A percentile compares a stretch with the other conserved stretches of the same genome.
Conservation (phyloP, 2,329 filamentous ascomycete genomes). For the Alternaria sp. region DNA sequence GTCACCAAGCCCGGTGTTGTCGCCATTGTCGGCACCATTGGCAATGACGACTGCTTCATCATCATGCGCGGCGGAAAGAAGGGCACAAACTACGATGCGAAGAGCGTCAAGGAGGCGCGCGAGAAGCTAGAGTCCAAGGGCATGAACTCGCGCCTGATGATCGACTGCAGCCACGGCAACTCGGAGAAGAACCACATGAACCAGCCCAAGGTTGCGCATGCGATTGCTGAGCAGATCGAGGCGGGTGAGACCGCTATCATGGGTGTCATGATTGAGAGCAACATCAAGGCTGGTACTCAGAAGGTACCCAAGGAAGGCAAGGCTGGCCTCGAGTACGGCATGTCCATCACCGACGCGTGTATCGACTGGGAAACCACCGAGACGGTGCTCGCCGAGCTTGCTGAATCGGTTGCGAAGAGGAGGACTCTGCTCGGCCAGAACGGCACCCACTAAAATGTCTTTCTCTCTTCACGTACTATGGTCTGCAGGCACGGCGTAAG, state of each 20-base stretch:
- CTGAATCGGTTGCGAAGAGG: conserved; percentile 78
- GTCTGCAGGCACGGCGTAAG: conserved; percentile 5
- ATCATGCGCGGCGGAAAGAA: conserved; percentile 91
- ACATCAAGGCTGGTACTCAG: conserved; percentile 93
- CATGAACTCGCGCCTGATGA: conserved; percentile 82
- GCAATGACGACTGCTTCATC: conserved; percentile 97
- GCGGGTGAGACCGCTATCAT: conserved; percentile 86
- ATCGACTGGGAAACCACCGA: conserved; percentile 94
- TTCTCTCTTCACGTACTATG: not conserved
- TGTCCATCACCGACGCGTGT: conserved; percentile 97
- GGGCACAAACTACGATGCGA: conserved; percentile 91
- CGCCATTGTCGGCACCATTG: conserved; percentile 90
- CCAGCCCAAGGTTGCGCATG: conserved; percentile 89
- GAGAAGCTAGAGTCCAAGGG: conserved; percentile 76
- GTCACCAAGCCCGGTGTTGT: conserved; percentile 96
- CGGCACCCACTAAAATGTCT: conserved; percentile 29
- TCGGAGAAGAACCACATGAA: conserved; percentile 96
- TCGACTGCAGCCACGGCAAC: conserved; percentile 98
- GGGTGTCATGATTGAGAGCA: conserved; percentile 98
- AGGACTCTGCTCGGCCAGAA: conserved; percentile 57
- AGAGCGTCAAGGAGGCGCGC: conserved; percentile 85
- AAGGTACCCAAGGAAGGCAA: conserved; percentile 90
- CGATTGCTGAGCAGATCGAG: conserved; percentile 82
- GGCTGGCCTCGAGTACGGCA: conserved; percentile 84
- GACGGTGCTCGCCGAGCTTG: conserved; percentile 75